Evolutionary conservation across 345 rosid genomes (phyloP).

Genomic region (Populus deltoides): DNA sequence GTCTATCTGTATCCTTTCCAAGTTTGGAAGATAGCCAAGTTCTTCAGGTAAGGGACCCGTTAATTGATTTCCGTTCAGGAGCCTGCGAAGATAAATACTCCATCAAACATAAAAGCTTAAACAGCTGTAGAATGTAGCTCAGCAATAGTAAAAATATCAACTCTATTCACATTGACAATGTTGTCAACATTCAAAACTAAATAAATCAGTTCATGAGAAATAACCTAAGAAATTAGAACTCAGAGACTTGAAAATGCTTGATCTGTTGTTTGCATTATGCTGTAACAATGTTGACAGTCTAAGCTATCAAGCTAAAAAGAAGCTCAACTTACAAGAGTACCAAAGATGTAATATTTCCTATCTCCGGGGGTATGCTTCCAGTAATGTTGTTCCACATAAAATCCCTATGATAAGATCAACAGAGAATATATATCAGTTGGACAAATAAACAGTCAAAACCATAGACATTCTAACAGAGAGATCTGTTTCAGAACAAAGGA

Average conservation of each 20-base stretch:
- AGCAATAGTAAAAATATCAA: neutral
- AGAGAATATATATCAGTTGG: slow-evolving; percentile 14
- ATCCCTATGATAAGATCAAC: slow-evolving; percentile 50
- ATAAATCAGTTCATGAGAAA: neutral
- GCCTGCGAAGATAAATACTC: slow-evolving; percentile 50
- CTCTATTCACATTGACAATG: neutral
- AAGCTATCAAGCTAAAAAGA: slow-evolving; percentile 2
- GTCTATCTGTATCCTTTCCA: slow-evolving; percentile 95
- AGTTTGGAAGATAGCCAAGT: slow-evolving; percentile 77
- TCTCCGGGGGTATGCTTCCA: slow-evolving; percentile 88
- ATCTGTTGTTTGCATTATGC: neutral
- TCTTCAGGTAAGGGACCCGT: slow-evolving; percentile 80
- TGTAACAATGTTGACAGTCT: neutral
- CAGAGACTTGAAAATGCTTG: neutral
- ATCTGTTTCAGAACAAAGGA: neutral
- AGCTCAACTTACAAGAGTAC: slow-evolving; percentile 69
- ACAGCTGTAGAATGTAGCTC: neutral
- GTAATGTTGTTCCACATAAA: slow-evolving; percentile 90
- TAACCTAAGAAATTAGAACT: neutral
- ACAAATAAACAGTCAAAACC: neutral
- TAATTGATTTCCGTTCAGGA: slow-evolving; percentile 80
- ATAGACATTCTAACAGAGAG: neutral
- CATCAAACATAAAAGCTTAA: slow-evolving; percentile 20
- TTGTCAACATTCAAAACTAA: neutral
- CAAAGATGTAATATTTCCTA: slow-evolving; percentile 72